Conservation (phyloP, 2,329 filamentous ascomycete genomes). For the Colletotrichum acutatum region DNA sequence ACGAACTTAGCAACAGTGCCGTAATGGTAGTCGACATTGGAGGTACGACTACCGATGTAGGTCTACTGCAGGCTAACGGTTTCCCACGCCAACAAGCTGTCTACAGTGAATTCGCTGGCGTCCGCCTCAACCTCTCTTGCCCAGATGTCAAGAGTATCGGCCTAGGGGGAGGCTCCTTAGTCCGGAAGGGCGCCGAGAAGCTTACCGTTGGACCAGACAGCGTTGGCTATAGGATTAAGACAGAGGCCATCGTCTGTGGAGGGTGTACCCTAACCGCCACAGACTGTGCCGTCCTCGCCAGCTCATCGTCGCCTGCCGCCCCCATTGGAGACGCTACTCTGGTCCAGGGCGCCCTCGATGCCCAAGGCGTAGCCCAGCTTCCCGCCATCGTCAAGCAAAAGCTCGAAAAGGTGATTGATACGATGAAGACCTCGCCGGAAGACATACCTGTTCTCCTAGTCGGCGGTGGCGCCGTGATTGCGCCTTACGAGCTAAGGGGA, state of each 20-base stretch:
- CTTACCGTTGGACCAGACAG: slow-evolving; percentile 69
- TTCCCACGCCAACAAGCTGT: slow-evolving; percentile 72
- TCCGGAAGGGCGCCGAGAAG: slow-evolving; percentile 49
- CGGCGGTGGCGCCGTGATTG: slow-evolving; percentile 70
- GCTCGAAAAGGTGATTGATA: slow-evolving; percentile 67
- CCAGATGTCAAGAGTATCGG: slow-evolving; percentile 70
- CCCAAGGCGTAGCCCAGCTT: slow-evolving; percentile 50
- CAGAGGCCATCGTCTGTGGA: slow-evolving; percentile 66
- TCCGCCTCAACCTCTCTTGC: slow-evolving; percentile 69
- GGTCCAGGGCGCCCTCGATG: slow-evolving; percentile 44
- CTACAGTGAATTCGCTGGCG: slow-evolving; percentile 70
- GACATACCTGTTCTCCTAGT: slow-evolving; percentile 70
- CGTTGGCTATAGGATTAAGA: slow-evolving; percentile 67
- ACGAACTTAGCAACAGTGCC: slow-evolving; percentile 42
- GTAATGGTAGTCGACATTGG: slow-evolving; percentile 75
- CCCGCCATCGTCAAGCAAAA: slow-evolving; percentile 57
- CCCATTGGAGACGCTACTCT: slow-evolving; percentile 54
- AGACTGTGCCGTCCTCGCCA: slow-evolving; percentile 57
- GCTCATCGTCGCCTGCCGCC: slow-evolving; percentile 39
- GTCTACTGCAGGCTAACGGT: slow-evolving; percentile 68
- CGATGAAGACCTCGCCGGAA: slow-evolving; percentile 71
- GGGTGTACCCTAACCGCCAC: slow-evolving; percentile 68
- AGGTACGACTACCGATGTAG: slow-evolving; percentile 74
- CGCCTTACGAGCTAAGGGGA: slow-evolving; percentile 63
- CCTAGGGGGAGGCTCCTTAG: slow-evolving; percentile 67